Percentiles rank a stretch among this genome's conserved stretches.
phyloP scores from a whole-genome alignment of 2,329 filamentous ascomycete genomes.

The Bipolaris sorokiniana region DNA sequence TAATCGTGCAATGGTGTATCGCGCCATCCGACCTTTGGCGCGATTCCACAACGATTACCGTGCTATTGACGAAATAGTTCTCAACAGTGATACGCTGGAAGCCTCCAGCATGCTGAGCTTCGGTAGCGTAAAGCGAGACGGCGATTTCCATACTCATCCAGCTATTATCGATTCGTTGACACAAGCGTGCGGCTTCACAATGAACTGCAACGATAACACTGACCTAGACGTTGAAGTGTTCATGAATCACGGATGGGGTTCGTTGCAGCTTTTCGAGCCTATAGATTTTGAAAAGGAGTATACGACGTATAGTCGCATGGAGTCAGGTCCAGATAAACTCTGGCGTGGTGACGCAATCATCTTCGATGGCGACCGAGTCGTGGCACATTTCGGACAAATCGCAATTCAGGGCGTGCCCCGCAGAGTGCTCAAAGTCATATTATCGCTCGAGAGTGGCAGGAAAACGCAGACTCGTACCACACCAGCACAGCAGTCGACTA shows the following conservation, averaged over 20 bases:
- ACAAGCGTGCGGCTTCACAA: slow-evolving; percentile 24
- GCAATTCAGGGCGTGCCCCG: slow-evolving; percentile 11
- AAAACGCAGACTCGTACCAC: slow-evolving; percentile 9
- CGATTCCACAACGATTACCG: slow-evolving; percentile 19
- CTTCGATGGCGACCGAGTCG: slow-evolving; percentile 16
- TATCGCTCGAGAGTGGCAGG: slow-evolving; percentile 16
- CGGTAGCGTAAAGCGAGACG: slow-evolving; percentile 6
- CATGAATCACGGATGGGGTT: slow-evolving; percentile 29
- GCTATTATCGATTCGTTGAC: slow-evolving; percentile 17
- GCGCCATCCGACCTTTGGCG: slow-evolving; percentile 13
- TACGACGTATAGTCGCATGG: slow-evolving; percentile 17
- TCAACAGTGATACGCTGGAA: slow-evolving; percentile 24
- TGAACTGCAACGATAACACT: slow-evolving; percentile 25
- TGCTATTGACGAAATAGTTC: slow-evolving; percentile 21
- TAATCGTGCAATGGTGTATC: slow-evolving; percentile 15
- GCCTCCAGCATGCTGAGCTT: slow-evolving; percentile 17
- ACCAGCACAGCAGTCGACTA: neutral
- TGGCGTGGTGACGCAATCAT: slow-evolving; percentile 18
- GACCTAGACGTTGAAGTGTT: slow-evolving; percentile 20
- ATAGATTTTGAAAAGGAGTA: slow-evolving; percentile 16
- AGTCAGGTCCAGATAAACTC: slow-evolving; percentile 1
- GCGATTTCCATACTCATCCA: slow-evolving; percentile 13
- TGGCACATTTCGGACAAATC: slow-evolving; percentile 8
- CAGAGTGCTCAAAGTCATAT: slow-evolving; percentile 12
- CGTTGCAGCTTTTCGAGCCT: slow-evolving; percentile 16